Percentiles rank a stretch among this genome's conserved stretches.
Conservation (phyloP, 352 stramenopile genomes). For the Globisporangium spinosum region DNA sequence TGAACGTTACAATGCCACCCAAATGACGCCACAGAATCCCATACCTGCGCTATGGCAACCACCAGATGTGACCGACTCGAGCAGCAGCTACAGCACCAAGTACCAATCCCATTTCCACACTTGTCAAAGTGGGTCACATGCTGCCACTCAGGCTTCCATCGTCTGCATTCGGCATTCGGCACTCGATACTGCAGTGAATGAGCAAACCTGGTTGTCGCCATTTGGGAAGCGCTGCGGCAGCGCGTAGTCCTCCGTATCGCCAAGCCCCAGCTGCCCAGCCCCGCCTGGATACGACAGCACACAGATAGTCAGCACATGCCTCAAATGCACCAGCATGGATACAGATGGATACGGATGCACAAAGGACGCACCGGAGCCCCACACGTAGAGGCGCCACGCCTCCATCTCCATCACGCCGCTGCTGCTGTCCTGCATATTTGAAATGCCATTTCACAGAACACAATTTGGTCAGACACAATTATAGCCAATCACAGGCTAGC, state of each 20-base stretch:
- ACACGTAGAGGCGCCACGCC: conserved; percentile 25
- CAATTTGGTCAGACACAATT: neutral
- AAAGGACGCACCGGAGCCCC: conserved; percentile 49
- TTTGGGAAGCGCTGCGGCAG: conserved; percentile 42
- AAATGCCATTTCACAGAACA: neutral
- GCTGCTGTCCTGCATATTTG: neutral
- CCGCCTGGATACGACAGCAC: conserved; percentile 29
- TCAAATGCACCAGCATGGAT: neutral
- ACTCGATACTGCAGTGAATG: neutral
- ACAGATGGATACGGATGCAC: neutral
- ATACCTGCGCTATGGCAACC: conserved; percentile 73
- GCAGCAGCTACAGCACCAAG: conserved; percentile 16
- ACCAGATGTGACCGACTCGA: conserved; percentile 43
- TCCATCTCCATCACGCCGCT: neutral
- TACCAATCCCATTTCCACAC: neutral
- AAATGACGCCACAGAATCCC: neutral
- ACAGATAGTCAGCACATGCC: neutral
- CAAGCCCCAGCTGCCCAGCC: conserved; percentile 60
- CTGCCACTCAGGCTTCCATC: neutral
- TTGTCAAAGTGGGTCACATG: neutral
- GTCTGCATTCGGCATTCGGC: no score
- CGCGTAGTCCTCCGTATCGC: conserved; percentile 46
- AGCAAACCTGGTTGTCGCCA: conserved; percentile 1
- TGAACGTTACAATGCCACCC: neutral
- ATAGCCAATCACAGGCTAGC: conserved; percentile 6